Evolutionary conservation across 345 rosid genomes (phyloP).

Genomic region (Sisymbrium irio): DNA sequence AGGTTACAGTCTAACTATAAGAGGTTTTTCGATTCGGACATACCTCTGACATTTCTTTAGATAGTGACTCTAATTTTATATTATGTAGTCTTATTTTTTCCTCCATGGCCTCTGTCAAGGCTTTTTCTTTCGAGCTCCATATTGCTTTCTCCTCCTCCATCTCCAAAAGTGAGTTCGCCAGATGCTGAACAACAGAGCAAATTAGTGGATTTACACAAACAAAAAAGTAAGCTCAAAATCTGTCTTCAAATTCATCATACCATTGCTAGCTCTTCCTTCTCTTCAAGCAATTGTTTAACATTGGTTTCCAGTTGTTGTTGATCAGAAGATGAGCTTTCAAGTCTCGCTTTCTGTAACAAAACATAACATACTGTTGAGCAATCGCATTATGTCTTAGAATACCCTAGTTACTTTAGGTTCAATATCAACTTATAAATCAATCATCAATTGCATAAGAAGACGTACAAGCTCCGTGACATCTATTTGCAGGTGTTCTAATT

Average conservation of each 20-base stretch:
- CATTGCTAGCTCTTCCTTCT: slow-evolving; percentile 91
- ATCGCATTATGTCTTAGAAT: not conserved
- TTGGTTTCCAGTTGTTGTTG: slow-evolving; percentile 55
- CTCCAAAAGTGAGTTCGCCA: slow-evolving; percentile 72
- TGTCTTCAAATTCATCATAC: slow-evolving; percentile 39
- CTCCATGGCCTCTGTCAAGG: slow-evolving; percentile 53
- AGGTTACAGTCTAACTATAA: not conserved
- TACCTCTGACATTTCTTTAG: slow-evolving; percentile 59
- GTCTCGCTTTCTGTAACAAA: slow-evolving; percentile 47
- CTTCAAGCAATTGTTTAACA: slow-evolving; percentile 53
- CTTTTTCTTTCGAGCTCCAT: slow-evolving; percentile 75
- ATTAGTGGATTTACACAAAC: slow-evolving; percentile 6
- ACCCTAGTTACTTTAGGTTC: slow-evolving; percentile 12
- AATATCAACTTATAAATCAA: slow-evolving; percentile 7
- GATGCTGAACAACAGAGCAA: slow-evolving; percentile 53
- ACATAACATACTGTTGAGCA: slow-evolving; percentile 3
- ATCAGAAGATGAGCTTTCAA: slow-evolving; percentile 58
- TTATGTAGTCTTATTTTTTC: slow-evolving; percentile 49
- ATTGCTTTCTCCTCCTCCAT: slow-evolving; percentile 93
- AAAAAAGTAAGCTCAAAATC: slow-evolving; percentile 3
- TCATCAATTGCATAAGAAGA: slow-evolving; percentile 10
- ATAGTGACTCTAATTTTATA: slow-evolving; percentile 44
- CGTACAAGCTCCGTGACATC: slow-evolving; percentile 60
- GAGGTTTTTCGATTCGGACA: slow-evolving; percentile 21
- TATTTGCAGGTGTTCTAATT: slow-evolving; percentile 49